Evolutionary conservation across 1,139 yeast genomes (phyloP).

Genomic region (Hyphopichia fennica): DNA sequence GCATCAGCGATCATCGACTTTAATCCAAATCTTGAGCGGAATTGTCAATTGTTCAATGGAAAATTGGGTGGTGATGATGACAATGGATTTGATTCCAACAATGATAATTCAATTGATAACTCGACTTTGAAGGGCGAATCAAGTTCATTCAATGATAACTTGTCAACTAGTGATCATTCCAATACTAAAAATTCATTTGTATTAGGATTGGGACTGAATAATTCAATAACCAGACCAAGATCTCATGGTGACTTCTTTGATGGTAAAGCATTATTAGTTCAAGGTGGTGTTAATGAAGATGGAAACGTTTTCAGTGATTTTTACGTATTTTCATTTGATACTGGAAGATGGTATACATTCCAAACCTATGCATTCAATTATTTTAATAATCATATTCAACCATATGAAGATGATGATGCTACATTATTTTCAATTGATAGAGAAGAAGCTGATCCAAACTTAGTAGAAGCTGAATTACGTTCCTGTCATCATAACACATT

Average conservation of each 20-base stretch:
- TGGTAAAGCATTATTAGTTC: conserved; percentile 35
- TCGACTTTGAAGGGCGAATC: background rate
- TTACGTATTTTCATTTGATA: conserved; percentile 32
- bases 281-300: conserved; percentile 43
- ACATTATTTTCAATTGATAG: conserved; percentile 20
- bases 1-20: conserved; percentile 34
- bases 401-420: conserved; percentile 31
- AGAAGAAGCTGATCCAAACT: conserved; percentile 25
- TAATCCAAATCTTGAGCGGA: conserved; percentile 18
- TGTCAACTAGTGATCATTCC: conserved; percentile 1
- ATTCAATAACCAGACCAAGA: conserved; percentile 3
- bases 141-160: conserved; percentile 3
- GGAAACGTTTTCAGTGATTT: conserved; percentile 33
- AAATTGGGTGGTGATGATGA: background rate
- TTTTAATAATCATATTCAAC: conserved; percentile 24
- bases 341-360: conserved; percentile 35
- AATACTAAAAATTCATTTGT: background rate
- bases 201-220: background rate
- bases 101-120: background rate
- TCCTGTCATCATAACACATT: conserved; percentile 45
- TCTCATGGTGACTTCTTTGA: conserved; percentile 22
- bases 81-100: background rate
- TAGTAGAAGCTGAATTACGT: conserved; percentile 44
- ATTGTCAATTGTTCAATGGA: conserved; percentile 1
- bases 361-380: conserved; percentile 40